A percentile compares a stretch with the other conserved stretches of the same genome.
Conservation (phyloP, 1,139 yeast species). For the Zygosaccharomyces sapae region DNA sequence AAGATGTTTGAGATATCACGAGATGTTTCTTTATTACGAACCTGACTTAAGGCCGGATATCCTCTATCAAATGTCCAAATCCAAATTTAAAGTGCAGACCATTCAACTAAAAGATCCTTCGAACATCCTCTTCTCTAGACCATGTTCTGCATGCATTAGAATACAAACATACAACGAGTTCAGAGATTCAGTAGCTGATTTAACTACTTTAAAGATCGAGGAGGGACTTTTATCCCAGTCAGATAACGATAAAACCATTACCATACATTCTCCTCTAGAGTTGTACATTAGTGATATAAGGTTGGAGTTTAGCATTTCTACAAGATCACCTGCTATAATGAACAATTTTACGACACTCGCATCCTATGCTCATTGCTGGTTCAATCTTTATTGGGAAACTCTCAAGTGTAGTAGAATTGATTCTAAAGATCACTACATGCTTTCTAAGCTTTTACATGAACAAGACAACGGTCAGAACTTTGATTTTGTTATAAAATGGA, state of each 20-base stretch:
- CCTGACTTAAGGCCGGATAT: slow-evolving; percentile 13
- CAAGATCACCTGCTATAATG: slow-evolving; percentile 16
- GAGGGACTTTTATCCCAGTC: slow-evolving; percentile 8
- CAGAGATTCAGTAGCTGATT: slow-evolving; percentile 19
- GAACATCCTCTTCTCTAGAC: slow-evolving; percentile 15
- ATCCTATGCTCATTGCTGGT: slow-evolving; percentile 38
- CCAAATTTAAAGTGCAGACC: slow-evolving; percentile 18
- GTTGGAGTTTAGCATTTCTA: slow-evolving; percentile 24
- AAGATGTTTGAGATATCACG: slow-evolving; percentile 62
- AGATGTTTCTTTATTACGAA: slow-evolving; percentile 33
- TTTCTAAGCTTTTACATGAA: slow-evolving; percentile 19
- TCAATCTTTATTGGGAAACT: slow-evolving; percentile 38
- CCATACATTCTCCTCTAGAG: slow-evolving; percentile 12
- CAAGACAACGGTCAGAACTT: slow-evolving; percentile 18
- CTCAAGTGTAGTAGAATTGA: slow-evolving; percentile 19
- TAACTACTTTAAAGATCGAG: slow-evolving; percentile 15
- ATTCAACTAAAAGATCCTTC: slow-evolving; percentile 23
- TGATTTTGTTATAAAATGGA: slow-evolving; percentile 43
- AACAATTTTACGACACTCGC: slow-evolving; percentile 20
- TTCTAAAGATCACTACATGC: slow-evolving; percentile 9
- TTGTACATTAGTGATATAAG: slow-evolving; percentile 24
- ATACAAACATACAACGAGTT: slow-evolving; percentile 25
- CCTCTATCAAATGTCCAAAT: slow-evolving; percentile 9
- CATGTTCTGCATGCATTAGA: slow-evolving; percentile 21
- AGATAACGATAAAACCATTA: slow-evolving; percentile 4